Percentiles rank a stretch among this genome's conserved stretches.
Evolutionary conservation across 768 basidiomycete species (phyloP).

Genomic region (Paxillus ammoniavirescens): DNA sequence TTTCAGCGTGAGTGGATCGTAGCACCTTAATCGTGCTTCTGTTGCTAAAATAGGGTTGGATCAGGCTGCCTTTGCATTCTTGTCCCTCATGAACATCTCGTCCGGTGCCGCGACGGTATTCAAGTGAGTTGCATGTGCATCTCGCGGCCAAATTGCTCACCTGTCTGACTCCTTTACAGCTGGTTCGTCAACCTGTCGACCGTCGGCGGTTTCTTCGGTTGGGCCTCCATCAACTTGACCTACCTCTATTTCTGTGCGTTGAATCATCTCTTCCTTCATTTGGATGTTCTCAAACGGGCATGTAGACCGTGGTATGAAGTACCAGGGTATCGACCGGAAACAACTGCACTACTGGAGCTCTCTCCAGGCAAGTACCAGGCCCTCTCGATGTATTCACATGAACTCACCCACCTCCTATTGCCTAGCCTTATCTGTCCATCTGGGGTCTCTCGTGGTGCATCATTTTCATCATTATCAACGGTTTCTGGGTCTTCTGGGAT

Average conservation of each 20-base stretch:
- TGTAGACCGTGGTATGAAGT: conserved; percentile 62
- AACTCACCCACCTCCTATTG: conserved; percentile 9
- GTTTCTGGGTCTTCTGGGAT: conserved; percentile 58
- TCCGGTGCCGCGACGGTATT: conserved; percentile 41
- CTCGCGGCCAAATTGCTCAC: too few relatives aligned
- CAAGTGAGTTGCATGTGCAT: conserved; percentile 4
- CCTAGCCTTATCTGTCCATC: conserved; percentile 55
- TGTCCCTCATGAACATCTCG: conserved; percentile 62
- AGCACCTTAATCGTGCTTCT: conserved; percentile 19
- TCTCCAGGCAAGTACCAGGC: conserved; percentile 37
- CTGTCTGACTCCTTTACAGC: conserved; percentile 19
- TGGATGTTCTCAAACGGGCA: background rate
- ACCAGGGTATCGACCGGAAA: conserved; percentile 64
- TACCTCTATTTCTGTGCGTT: conserved; percentile 61
- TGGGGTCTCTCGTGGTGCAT: conserved; percentile 66
- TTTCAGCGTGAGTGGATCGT: conserved; percentile 12
- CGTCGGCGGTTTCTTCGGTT: conserved; percentile 63
- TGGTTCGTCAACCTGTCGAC: conserved; percentile 71
- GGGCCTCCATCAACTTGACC: conserved; percentile 66
- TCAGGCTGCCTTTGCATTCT: conserved; percentile 41
- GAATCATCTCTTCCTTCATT: background rate
- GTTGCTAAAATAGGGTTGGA: conserved; percentile 9
- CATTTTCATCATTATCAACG: conserved; percentile 58
- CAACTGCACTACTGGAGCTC: conserved; percentile 59
- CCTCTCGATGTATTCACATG: conserved; percentile 7